Base-by-base conservation (phyloP, 2,329 filamentous ascomycete species). In the Aspergillus sp. region DNA sequence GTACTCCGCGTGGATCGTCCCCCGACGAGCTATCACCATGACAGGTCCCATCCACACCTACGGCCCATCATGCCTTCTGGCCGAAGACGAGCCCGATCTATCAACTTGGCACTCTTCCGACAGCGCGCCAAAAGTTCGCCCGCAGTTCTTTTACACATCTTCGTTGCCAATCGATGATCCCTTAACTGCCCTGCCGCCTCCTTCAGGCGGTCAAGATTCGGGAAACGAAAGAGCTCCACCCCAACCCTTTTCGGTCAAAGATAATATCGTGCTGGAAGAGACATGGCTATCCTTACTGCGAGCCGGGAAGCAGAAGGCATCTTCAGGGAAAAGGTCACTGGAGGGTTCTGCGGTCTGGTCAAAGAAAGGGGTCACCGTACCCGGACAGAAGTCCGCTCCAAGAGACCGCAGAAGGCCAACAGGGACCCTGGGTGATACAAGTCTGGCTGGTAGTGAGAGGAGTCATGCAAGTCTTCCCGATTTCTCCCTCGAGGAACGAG, bases 131-230 rank as follows among this genome's bases (percentile, higher is more conserved):
- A 71, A 66, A 26, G 74, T 90, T 56, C 81, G 83, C 32, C 83
- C 89, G 22, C 90, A 92, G 63, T 96, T 92, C 78, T 96, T 96
- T 77, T 96, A 96, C 75, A 85, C 87, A 14, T 95, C 92, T 11
- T 81, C 87, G 12, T 84, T 94, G 53, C 89, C 92, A 31, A 92
- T 96, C 71, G 92, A 96, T 70, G 92, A 96, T 70, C 91, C 91
- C 24, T 82, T 96, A n/a, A 91, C 90, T 10, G 85, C 89, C 74
- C 82, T 77, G 70, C 86, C 74, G 72, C 84, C 71, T 68, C 83
- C 73, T 63, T 81, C 72, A 77, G 88, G 77, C 22, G 74, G 75
- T 52, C 73, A 78, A 57, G 75, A 72, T 54, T 71, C 82, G 14
- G 83, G 79, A 57, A 74, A 82, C 57, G 75, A 81, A 36, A 87